These are phyloP conservation scores for Schizosaccharomyces octosporus DNA, from an alignment of 805 yeast species.

Conservation along the genomic window DNA sequence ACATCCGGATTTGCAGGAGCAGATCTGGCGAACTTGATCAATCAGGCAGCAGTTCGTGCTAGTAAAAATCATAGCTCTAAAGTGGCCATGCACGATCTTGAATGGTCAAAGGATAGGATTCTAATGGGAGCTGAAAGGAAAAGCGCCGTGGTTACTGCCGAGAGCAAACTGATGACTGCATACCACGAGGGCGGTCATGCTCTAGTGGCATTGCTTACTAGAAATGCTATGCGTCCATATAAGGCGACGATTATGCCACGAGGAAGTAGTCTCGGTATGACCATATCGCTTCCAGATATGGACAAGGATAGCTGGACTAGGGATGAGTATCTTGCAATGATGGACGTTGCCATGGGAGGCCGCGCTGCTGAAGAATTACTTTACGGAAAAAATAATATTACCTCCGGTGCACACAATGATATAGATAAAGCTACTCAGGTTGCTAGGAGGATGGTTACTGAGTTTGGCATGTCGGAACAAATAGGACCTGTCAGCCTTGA, in stretches of 20 bases:
- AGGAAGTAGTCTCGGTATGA: constrained; percentile 88
- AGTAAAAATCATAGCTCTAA: constrained; percentile 76
- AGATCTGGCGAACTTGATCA: constrained; percentile 78
- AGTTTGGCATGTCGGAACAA: constrained; percentile 83
- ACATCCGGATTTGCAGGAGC: constrained; percentile 98
- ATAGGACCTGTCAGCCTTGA: constrained; percentile 87
- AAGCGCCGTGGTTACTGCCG: constrained; percentile 94
- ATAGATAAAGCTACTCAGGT: constrained; percentile 69
- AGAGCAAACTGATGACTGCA: constrained; percentile 78
- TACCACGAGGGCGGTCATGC: constrained; percentile 99
- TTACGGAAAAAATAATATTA: constrained; percentile 76
- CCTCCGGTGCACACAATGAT: constrained; percentile 88
- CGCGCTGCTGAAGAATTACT: constrained; percentile 86
- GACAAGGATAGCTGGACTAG: constrained; percentile 86
- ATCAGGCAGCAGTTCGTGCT: constrained; percentile 94
- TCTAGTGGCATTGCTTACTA: constrained; percentile 82
- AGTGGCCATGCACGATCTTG: constrained; percentile 77
- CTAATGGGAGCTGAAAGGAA: constrained; percentile 94
- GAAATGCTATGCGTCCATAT: constrained; percentile 83
- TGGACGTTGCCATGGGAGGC: constrained; percentile 98
- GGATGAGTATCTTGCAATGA: constrained; percentile 66
- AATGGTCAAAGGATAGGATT: constrained; percentile 98
- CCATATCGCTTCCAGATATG: constrained; percentile 94
- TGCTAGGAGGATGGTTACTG: constrained; percentile 90
- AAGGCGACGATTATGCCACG: constrained; percentile 93